These are phyloP conservation scores for Phytophthora syringae DNA, from an alignment of 352 stramenopile species.

Conservation along the genomic window DNA sequence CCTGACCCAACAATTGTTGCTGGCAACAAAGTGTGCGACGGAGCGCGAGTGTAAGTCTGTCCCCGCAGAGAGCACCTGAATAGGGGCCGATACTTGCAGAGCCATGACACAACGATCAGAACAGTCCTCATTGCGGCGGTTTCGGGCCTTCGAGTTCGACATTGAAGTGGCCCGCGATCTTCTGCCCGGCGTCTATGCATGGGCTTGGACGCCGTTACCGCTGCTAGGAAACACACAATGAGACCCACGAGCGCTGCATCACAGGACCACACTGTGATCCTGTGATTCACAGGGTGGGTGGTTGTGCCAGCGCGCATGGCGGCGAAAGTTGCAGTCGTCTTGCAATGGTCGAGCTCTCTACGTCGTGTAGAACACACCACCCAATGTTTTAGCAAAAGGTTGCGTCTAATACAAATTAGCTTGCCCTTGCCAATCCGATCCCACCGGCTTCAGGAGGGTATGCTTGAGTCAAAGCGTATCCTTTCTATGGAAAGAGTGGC, in stretches of 20 bases:
- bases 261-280: too few relatives aligned
- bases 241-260: constrained; percentile 1
- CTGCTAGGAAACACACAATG: background rate
- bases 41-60: background rate
- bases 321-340: background rate
- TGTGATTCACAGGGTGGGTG: background rate
- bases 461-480: constrained; percentile 2
- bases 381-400: background rate
- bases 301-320: constrained; percentile 1
- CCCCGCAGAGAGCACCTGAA: background rate
- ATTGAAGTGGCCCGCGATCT: background rate
- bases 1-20: too few relatives aligned
- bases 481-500: constrained; percentile 32
- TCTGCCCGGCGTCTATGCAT: background rate
- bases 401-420: background rate
- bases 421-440: background rate
- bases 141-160: background rate
- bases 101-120: background rate
- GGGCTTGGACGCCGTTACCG: too few relatives aligned
- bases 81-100: background rate
- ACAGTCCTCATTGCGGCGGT: too few relatives aligned
- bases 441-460: constrained; percentile 8
- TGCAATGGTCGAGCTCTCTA: too few relatives aligned
- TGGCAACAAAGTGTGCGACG: background rate
- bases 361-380: constrained; percentile 8